phyloP scores from a whole-genome alignment of 306 rosid species.

The Prunus davidiana region DNA sequence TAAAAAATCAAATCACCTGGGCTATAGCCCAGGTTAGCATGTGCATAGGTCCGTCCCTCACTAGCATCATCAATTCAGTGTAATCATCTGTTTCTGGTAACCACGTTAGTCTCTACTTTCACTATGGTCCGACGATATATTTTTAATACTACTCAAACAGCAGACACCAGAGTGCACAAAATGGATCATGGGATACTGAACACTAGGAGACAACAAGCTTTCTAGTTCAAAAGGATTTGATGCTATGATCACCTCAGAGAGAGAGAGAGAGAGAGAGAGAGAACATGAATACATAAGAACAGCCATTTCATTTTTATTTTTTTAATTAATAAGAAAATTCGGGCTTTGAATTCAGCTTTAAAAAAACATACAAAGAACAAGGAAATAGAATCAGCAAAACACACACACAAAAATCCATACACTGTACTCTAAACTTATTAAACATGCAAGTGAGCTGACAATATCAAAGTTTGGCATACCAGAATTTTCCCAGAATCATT shows the following conservation, averaged over 20 bases:
- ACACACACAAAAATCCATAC: background rate
- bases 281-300: background rate
- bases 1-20: too few relatives aligned
- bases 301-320: background rate
- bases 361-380: background rate
- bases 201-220: background rate
- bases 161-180: background rate
- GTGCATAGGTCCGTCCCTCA: background rate
- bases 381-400: background rate
- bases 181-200: background rate
- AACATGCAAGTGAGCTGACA: slow-evolving; percentile 12
- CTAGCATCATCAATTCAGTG: background rate
- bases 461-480: slow-evolving; percentile 34
- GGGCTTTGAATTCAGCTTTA: background rate
- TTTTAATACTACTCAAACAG: background rate
- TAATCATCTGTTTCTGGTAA: background rate
- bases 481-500: background rate
- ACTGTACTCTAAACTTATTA: background rate
- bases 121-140: background rate
- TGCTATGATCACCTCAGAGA: background rate
- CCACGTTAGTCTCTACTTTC: background rate
- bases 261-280: background rate
- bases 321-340: background rate
- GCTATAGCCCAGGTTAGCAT: too few relatives aligned
- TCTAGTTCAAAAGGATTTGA: background rate